Conservation (phyloP, 2,329 filamentous ascomycete genomes). For the Phialocephala subalpina region DNA sequence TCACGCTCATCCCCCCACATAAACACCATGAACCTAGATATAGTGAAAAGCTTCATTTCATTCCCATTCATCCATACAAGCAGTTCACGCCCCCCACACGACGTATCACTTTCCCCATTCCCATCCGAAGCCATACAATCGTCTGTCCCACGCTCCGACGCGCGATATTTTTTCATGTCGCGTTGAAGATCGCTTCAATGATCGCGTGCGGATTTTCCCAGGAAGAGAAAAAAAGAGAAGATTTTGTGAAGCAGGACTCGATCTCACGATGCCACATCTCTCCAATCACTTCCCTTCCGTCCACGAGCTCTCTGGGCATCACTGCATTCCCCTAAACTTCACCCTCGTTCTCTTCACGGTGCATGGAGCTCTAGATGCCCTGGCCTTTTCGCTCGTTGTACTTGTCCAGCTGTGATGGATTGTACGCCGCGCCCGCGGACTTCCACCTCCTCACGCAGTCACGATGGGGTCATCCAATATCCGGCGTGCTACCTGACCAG, state of each 20-base stretch:
- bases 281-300: constrained; percentile 30
- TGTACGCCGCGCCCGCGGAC: background rate
- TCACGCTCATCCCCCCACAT: background rate
- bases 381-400: no score
- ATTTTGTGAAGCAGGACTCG: background rate
- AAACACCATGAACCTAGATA: constrained; percentile 4
- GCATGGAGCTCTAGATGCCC: background rate
- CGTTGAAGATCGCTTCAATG: background rate
- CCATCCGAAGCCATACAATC: no score
- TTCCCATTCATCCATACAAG: constrained; percentile 15
- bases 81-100: constrained; percentile 10
- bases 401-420: no score
- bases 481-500: no score
- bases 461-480: constrained; percentile 6
- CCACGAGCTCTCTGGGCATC: constrained; percentile 23
- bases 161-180: background rate
- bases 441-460: constrained; percentile 4
- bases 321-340: constrained; percentile 14
- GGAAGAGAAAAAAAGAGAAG: background rate
- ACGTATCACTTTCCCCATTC: constrained; percentile 3
- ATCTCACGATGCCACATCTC: constrained; percentile 34
- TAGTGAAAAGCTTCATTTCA: background rate
- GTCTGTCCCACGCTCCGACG: background rate
- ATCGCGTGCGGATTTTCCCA: constrained; percentile 5
- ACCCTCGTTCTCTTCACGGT: background rate